Evolutionary conservation across 768 basidiomycete genomes (phyloP).

Genomic region (Termitomyces sp.): DNA sequence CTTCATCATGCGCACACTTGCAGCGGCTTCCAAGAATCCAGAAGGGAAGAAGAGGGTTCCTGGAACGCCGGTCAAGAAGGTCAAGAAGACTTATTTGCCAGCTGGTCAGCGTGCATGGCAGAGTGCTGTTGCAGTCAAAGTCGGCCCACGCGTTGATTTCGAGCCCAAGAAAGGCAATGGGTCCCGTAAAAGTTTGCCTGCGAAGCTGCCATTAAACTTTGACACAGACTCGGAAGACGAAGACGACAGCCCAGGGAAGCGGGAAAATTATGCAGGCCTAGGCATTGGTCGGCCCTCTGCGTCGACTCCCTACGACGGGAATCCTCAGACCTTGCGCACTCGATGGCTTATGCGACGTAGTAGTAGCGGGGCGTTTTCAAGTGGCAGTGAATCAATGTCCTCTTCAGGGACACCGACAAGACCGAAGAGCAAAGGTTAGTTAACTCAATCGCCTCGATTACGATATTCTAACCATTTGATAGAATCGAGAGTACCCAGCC

Average conservation of each 20-base stretch:
- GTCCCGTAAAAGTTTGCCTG: slow-evolving; percentile 74
- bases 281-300: slow-evolving; percentile 62
- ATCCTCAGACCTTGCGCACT: slow-evolving; percentile 41
- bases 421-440: slow-evolving; percentile 47
- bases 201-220: slow-evolving; percentile 38
- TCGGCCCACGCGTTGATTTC: slow-evolving; percentile 49
- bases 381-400: slow-evolving; percentile 63
- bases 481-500: slow-evolving; percentile 44
- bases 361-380: slow-evolving; percentile 81
- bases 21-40: slow-evolving; percentile 49
- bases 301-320: slow-evolving; percentile 23
- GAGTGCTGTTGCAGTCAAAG: slow-evolving; percentile 72
- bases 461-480: slow-evolving; percentile 10
- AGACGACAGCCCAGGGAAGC: slow-evolving; percentile 65
- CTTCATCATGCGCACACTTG: slow-evolving; percentile 71
- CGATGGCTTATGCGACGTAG: slow-evolving; percentile 73
- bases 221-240: slow-evolving; percentile 65
- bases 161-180: slow-evolving; percentile 45
- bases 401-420: slow-evolving; percentile 64
- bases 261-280: slow-evolving; percentile 57
- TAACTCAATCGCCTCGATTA: background rate
- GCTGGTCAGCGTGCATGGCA: slow-evolving; percentile 72
- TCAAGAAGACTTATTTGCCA: slow-evolving; percentile 56
- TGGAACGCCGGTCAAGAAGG: slow-evolving; percentile 80
- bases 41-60: slow-evolving; percentile 61